These are phyloP conservation scores for Polyrhizophydium stewartii DNA, from an alignment of 371 early-diverging fungal species.

Conservation along the genomic window DNA sequence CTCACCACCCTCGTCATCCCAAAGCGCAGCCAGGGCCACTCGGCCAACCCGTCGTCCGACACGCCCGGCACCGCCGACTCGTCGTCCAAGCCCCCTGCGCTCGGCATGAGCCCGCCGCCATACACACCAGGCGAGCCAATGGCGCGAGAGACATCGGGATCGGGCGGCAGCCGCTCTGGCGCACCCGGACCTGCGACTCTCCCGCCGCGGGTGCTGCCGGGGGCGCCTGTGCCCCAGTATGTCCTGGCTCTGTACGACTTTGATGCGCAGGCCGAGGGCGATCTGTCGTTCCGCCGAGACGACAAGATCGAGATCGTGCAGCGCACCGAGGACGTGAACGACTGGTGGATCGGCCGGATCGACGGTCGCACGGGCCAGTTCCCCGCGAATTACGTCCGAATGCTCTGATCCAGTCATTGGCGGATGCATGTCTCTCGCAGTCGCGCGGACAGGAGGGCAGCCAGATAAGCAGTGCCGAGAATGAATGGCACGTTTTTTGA, in stretches of 20 bases:
- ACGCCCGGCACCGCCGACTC: neutral
- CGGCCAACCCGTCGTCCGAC: neutral
- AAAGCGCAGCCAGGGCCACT: neutral
- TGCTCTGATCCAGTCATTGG: no score
- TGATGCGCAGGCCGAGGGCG: conserved; percentile 30
- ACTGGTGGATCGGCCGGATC: conserved; percentile 41
- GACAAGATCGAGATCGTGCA: conserved; percentile 37
- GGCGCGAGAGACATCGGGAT: neutral
- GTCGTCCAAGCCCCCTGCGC: neutral
- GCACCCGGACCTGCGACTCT: neutral
- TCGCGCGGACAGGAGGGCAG: no score
- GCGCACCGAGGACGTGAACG: conserved; percentile 29
- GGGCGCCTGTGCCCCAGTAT: neutral
- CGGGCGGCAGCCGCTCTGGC: neutral
- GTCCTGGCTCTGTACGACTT: conserved; percentile 45
- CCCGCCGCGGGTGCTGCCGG: neutral
- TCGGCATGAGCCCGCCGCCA: neutral
- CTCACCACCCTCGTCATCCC: conserved; percentile 19
- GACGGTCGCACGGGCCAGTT: conserved; percentile 30
- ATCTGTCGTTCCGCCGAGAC: conserved; percentile 37
- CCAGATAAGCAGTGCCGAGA: no score
- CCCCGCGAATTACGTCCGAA: conserved; percentile 44
- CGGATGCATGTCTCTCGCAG: no score
- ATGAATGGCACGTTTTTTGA: no score
- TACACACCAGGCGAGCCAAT: neutral